A percentile compares a stretch with the other conserved stretches of the same genome.
phyloP scores from a whole-genome alignment of 768 basidiomycete genomes.

The Russula emetica region DNA sequence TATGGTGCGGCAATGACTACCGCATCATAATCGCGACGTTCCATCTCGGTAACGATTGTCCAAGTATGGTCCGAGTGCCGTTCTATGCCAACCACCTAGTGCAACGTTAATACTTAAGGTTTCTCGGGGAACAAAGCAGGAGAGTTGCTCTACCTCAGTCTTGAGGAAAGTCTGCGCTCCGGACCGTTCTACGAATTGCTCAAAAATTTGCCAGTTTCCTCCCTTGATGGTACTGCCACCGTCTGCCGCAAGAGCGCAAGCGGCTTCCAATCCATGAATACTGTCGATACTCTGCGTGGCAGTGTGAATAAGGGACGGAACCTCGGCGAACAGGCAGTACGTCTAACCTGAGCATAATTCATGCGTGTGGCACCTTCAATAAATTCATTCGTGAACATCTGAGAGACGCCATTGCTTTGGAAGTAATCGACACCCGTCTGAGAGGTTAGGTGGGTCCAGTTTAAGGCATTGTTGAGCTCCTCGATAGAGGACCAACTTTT shows the following conservation, averaged over 20 bases:
- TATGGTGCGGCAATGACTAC: constrained; percentile 87
- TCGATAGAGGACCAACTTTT: constrained; percentile 60
- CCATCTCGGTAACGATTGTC: constrained; percentile 48
- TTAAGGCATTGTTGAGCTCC: constrained; percentile 23
- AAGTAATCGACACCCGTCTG: constrained; percentile 57
- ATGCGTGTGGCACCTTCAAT: constrained; percentile 70
- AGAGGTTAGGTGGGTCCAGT: constrained; percentile 37
- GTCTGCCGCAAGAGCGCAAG: constrained; percentile 63
- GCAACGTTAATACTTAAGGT: constrained; percentile 28
- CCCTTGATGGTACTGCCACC: constrained; percentile 64
- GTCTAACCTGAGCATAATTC: constrained; percentile 68
- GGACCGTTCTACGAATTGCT: constrained; percentile 68
- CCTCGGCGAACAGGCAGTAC: neutral
- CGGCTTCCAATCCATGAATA: constrained; percentile 76
- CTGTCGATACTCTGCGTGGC: constrained; percentile 51
- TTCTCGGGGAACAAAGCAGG: neutral
- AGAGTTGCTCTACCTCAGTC: constrained; percentile 50
- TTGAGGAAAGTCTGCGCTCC: constrained; percentile 66
- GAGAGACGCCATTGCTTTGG: constrained; percentile 46
- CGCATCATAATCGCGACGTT: constrained; percentile 51
- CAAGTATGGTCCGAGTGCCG: constrained; percentile 40
- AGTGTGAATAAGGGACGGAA: neutral
- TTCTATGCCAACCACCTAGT: constrained; percentile 40
- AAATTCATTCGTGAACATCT: constrained; percentile 60
- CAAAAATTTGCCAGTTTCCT: constrained; percentile 85